Evolutionary conservation across 2,329 filamentous ascomycete genomes (phyloP).

Genomic region (Colletotrichum gloeosporioides): DNA sequence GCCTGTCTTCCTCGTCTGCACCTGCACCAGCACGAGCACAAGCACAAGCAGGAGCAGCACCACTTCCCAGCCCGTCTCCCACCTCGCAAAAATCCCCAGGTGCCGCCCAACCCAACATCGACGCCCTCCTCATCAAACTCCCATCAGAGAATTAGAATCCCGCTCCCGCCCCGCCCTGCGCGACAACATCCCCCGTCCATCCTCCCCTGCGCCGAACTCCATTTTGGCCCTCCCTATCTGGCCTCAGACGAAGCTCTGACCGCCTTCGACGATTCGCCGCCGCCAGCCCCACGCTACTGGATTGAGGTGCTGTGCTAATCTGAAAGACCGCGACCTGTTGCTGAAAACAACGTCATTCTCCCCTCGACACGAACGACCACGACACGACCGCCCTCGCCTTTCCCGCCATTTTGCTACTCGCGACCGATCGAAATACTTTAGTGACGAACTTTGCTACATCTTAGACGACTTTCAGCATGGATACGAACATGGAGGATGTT

Average conservation of each 20-base stretch:
- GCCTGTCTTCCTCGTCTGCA: background rate
- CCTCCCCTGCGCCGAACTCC: slow-evolving; percentile 1
- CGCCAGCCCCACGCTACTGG: slow-evolving; percentile 21
- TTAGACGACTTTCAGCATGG: slow-evolving; percentile 61
- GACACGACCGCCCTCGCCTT: slow-evolving; percentile 13
- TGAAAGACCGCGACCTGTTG: slow-evolving; percentile 14
- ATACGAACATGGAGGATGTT: slow-evolving; percentile 99
- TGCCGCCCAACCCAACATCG: slow-evolving; percentile 9
- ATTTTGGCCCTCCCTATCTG: background rate
- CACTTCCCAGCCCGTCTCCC: background rate
- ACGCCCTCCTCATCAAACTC: slow-evolving; percentile 5
- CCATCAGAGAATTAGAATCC: slow-evolving; percentile 13
- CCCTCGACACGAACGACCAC: slow-evolving; percentile 5
- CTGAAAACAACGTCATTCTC: slow-evolving; percentile 22
- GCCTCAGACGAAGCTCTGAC: slow-evolving; percentile 22
- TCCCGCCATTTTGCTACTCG: slow-evolving; percentile 17
- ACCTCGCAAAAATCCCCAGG: slow-evolving; percentile 18
- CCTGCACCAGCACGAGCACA: background rate
- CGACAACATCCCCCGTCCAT: background rate
- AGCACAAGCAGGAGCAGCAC: background rate
- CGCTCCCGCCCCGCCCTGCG: slow-evolving; percentile 4
- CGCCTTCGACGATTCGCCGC: slow-evolving; percentile 20
- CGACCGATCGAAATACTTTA: slow-evolving; percentile 9
- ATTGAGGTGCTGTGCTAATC: slow-evolving; percentile 21
- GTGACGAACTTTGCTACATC: background rate